phyloP scores from a whole-genome alignment of 352 stramenopile species.

The Phytophthora sansomeana region DNA sequence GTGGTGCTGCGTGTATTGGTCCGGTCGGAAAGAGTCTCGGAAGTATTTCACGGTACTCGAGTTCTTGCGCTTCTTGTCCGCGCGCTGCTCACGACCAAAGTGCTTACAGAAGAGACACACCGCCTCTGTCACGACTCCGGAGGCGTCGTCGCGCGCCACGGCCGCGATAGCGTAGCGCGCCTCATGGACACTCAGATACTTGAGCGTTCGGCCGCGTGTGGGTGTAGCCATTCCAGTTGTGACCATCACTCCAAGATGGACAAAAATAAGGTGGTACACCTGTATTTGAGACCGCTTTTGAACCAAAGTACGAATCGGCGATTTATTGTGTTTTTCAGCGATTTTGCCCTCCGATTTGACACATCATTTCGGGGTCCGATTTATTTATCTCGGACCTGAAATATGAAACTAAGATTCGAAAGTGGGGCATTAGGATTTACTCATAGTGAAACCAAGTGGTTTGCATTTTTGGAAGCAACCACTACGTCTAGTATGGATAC shows the following conservation, averaged over 20 bases:
- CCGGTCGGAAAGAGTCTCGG: conserved; percentile 57
- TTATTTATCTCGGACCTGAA: too few species aligned
- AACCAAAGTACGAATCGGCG: too few species aligned
- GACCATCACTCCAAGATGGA: conserved; percentile 13
- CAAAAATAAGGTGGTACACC: too few species aligned
- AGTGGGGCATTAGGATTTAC: too few species aligned
- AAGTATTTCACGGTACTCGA: conserved; percentile 66
- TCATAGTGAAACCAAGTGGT: too few species aligned
- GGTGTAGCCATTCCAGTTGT: conserved; percentile 18
- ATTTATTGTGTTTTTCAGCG: too few species aligned
- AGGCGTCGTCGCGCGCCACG: conserved; percentile 41
- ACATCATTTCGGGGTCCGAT: too few species aligned
- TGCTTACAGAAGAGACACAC: conserved; percentile 66
- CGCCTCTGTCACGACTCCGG: conserved; percentile 40
- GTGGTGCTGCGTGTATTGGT: conserved; percentile 72
- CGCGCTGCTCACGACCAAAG: conserved; percentile 59
- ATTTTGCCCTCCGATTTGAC: too few species aligned
- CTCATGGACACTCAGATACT: conserved; percentile 45
- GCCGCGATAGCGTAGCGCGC: conserved; percentile 53
- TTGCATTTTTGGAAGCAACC: too few species aligned
- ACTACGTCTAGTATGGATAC: too few species aligned
- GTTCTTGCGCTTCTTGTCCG: conserved; percentile 50
- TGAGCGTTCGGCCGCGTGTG: conserved; percentile 22
- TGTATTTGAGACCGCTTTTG: too few species aligned
- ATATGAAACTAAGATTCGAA: too few species aligned